Conservation (phyloP, 2,329 filamentous ascomycete genomes). For the Fusarium sulawesiense region DNA sequence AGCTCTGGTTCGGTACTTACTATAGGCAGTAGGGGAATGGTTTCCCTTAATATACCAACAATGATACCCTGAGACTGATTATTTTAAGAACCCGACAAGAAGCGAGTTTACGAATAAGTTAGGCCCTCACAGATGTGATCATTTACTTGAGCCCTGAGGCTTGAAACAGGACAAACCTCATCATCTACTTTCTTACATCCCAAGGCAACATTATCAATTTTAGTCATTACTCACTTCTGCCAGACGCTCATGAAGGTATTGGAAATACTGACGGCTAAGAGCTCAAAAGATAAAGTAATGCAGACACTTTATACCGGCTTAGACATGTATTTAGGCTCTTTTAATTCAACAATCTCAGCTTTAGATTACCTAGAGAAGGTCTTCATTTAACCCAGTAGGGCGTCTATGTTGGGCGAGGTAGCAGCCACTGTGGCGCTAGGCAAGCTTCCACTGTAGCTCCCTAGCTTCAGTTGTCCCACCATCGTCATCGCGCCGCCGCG, state of each 20-base stretch:
- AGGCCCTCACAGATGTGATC: neutral
- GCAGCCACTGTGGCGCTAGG: constrained; percentile 46
- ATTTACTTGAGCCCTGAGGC: neutral
- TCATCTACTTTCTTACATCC: no score
- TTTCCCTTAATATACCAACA: constrained; percentile 43
- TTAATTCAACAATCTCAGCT: neutral
- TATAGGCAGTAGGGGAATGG: constrained; percentile 30
- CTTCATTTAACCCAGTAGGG: neutral
- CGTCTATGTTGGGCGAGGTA: neutral
- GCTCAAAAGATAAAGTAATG: neutral
- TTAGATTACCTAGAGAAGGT: neutral
- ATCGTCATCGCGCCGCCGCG: constrained; percentile 48
- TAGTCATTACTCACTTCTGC: neutral
- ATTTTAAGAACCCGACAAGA: neutral
- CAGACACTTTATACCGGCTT: neutral
- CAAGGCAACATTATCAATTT: neutral
- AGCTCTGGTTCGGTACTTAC: constrained; percentile 37
- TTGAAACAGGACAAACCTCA: no score
- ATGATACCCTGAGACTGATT: constrained; percentile 47
- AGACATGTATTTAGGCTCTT: neutral
- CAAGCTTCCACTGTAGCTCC: constrained; percentile 41
- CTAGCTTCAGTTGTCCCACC: constrained; percentile 43
- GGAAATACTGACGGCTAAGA: neutral
- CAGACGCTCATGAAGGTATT: neutral
- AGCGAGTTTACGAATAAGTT: neutral